phyloP scores from a whole-genome alignment of 2,329 filamentous ascomycete species.

The Ophiostoma australiae region DNA sequence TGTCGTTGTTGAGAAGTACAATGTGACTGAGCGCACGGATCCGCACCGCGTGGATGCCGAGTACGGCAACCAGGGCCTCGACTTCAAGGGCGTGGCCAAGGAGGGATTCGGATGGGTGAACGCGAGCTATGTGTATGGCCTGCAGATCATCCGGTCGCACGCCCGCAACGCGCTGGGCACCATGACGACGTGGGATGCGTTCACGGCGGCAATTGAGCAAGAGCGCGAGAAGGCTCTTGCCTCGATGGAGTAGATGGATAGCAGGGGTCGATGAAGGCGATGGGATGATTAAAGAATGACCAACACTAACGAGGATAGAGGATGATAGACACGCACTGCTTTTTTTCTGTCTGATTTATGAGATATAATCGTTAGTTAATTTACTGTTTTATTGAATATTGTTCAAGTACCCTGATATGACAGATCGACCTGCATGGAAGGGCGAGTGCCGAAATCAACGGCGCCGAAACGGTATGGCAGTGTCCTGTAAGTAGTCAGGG shows the following conservation, averaged over 20 bases:
- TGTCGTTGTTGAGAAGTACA: conserved; percentile 97
- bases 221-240: conserved; percentile 51
- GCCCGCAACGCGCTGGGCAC: conserved; percentile 85
- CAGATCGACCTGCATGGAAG: not conserved
- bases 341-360: not conserved
- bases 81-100: conserved; percentile 92
- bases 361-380: not conserved
- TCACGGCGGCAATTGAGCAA: conserved; percentile 61
- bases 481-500: not conserved
- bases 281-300: not conserved
- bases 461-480: not conserved
- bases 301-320: not conserved
- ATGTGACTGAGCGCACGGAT: conserved; percentile 84
- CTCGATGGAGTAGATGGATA: conserved; percentile 34
- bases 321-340: not conserved
- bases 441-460: not conserved
- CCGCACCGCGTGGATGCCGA: conserved; percentile 94
- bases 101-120: conserved; percentile 99
- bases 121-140: conserved; percentile 90
- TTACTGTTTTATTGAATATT: not conserved
- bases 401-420: not conserved
- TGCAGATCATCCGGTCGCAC: conserved; percentile 82
- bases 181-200: conserved; percentile 79
- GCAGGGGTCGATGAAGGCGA: not conserved
- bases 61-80: conserved; percentile 92